Conservation (phyloP, 140 eudicot species). For the Erigeron philadelphicus region DNA sequence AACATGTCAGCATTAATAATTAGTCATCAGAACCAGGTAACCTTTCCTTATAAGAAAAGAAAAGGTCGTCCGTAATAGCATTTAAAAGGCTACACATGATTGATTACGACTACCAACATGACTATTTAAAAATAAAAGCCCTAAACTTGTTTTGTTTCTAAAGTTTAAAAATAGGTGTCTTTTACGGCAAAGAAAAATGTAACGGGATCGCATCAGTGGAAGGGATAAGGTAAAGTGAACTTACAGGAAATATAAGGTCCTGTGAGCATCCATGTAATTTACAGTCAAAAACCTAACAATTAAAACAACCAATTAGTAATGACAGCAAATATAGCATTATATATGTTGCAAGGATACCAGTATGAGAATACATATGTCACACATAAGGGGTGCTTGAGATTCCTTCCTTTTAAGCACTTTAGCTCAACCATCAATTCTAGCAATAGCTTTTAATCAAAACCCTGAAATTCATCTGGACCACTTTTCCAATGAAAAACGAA, state of each 20-base stretch:
- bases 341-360: slow-evolving; percentile 1
- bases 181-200: neutral
- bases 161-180: slow-evolving; percentile 7
- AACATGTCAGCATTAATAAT: neutral
- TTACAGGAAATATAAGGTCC: slow-evolving; percentile 92
- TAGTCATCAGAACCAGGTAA: neutral
- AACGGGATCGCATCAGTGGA: neutral
- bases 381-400: neutral
- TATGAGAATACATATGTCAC: slow-evolving; percentile 4
- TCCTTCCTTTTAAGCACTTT: neutral
- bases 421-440: neutral
- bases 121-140: neutral
- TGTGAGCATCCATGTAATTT: slow-evolving; percentile 96
- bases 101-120: too few species aligned
- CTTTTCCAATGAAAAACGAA: neutral
- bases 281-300: slow-evolving; percentile 90
- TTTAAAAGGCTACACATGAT: slow-evolving; percentile 3
- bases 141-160: neutral
- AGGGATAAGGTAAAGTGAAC: slow-evolving; percentile 25
- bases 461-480: neutral
- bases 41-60: slow-evolving; percentile 3
- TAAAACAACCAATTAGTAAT: slow-evolving; percentile 6
- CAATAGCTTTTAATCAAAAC: neutral
- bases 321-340: slow-evolving; percentile 8
- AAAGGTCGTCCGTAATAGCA: neutral